Base-by-base conservation (phyloP, 2,329 filamentous ascomycete species). In the Hypoxylon sp. region DNA sequence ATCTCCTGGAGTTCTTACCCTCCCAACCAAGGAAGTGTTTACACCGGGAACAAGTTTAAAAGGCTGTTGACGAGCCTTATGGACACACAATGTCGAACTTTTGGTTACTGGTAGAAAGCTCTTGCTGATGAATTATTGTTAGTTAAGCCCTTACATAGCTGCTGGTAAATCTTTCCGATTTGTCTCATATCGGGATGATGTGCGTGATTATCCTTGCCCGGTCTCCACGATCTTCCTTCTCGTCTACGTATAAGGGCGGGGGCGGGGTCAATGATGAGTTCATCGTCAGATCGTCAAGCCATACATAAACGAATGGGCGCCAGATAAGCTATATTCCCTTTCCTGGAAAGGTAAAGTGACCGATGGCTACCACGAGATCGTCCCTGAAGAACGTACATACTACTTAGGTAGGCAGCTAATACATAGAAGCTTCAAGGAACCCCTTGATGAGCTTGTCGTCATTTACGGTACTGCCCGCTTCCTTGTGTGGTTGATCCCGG, bases 121-220 rank as follows among this genome's bases (percentile, higher is more conserved):
- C 26, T 38, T 57, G 51, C 52, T 54, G 28, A 52, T 48, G 22
- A 38, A 53, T 45, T 53, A 33, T 24, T 32, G 30, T 59, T 40
- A 50, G 22, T 33, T 54, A 51, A 32, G n/a, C 24, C 24, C 32
- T 51, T n/a, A n/a, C 4, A 24, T 28, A 42, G 40, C 51, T 56
- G 49, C 56, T 56, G 44, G 65, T 64, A 61, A 65, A 71, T 70
- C 59, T 60, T 60, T 58, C 48, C 59, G 64, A 62, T 62, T 64
- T 68, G 64, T 69, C 63, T 67, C 61, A 66, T 70, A 59, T 60
- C 62, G 64, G 64, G 61, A 71, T 70, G 70, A 72, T 71, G 65
- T 72, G 66, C 70, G 67, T 67, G 65, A 49, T 66, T 63, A 70
- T 70, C 65, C 65, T 62, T 68, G 67, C 54, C 32, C 32, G 16